These are phyloP conservation scores for Solanum clarkiae DNA, from an alignment of 257 asterid species.

Conservation along the genomic window DNA sequence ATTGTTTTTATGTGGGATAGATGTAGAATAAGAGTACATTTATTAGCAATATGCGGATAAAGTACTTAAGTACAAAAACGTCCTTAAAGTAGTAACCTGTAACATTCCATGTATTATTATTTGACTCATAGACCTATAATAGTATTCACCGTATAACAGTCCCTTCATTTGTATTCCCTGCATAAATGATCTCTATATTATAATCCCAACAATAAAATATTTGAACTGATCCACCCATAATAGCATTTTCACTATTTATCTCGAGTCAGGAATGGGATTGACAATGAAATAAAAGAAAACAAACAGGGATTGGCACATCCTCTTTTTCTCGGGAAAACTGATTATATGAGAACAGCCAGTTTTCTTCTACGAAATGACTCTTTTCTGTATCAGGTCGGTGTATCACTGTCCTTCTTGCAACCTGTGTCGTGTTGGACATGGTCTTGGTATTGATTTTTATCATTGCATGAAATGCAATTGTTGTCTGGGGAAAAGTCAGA, in stretches of 20 bases:
- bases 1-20: not conserved
- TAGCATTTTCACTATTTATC: not conserved
- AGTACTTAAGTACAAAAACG: not conserved
- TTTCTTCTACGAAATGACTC: not conserved
- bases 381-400: conserved; percentile 14
- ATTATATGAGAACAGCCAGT: not conserved
- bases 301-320: not conserved
- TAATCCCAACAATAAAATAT: not conserved
- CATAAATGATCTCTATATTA: not conserved
- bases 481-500: conserved; percentile 24
- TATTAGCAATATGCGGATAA: not conserved
- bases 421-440: conserved; percentile 36
- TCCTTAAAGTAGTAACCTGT: not conserved
- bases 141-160: not conserved
- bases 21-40: not conserved
- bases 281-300: not conserved
- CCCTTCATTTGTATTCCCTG: not conserved
- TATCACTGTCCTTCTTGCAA: conserved; percentile 46
- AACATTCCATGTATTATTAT: not conserved
- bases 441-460: conserved; percentile 32
- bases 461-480: conserved; percentile 49
- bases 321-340: not conserved
- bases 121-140: not conserved
- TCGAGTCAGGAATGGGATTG: not conserved
- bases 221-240: not conserved